A percentile compares a stretch with the other conserved stretches of the same genome.
Conservation (phyloP, 345 rosid genomes). For the Durio zibethinus region DNA sequence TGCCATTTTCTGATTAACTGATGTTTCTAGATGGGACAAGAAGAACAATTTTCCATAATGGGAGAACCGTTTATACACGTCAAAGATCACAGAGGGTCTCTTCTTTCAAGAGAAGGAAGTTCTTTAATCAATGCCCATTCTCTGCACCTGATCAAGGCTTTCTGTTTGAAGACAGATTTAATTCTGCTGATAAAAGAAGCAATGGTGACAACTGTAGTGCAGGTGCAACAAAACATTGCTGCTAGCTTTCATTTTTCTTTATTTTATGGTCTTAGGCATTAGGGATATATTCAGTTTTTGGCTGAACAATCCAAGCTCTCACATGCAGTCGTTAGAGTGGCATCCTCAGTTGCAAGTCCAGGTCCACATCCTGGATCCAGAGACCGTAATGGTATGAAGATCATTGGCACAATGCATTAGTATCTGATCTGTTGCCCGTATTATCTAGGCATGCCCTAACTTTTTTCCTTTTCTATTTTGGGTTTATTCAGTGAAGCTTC, state of each 20-base stretch:
- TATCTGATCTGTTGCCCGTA: neutral
- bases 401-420: neutral
- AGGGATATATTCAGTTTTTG: conserved; percentile 15
- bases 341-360: conserved; percentile 23
- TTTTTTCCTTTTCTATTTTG: neutral
- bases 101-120: conserved; percentile 39
- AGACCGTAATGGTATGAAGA: conserved; percentile 28
- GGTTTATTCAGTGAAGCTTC: conserved; percentile 28
- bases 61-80: conserved; percentile 16
- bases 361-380: conserved; percentile 7
- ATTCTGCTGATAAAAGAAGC: no score
- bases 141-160: conserved; percentile 10
- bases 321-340: conserved; percentile 21
- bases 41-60: conserved; percentile 15
- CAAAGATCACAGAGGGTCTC: conserved; percentile 32
- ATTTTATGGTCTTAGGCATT: conserved; percentile 4
- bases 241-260: neutral
- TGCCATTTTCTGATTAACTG: conserved; percentile 12
- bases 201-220: conserved; percentile 10
- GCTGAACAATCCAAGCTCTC: conserved; percentile 13
- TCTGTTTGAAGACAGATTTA: conserved; percentile 9
- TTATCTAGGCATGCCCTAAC: conserved; percentile 5
- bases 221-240: conserved; percentile 5
- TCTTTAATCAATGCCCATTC: conserved; percentile 20
- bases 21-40: conserved; percentile 30